These are phyloP conservation scores for Cryptosporidium bovis DNA, from an alignment of 169 alveolate genomes.

Conservation along the genomic window DNA sequence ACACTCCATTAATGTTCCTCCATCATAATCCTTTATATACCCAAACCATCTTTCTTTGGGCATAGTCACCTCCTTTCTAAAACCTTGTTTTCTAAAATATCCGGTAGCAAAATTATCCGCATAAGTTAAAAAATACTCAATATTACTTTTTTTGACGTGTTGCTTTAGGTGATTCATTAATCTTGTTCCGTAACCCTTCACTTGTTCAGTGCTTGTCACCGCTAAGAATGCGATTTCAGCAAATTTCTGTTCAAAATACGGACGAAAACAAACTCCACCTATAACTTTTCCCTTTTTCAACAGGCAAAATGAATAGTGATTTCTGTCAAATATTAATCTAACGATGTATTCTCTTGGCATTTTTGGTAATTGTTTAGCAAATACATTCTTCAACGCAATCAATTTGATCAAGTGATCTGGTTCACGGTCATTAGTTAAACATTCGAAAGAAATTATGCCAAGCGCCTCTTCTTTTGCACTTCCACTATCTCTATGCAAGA, in stretches of 20 bases:
- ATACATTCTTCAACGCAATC: slow-evolving; percentile 93
- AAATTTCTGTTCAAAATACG: slow-evolving; percentile 91
- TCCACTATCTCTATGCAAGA: slow-evolving; percentile 91
- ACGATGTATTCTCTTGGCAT: slow-evolving; percentile 99
- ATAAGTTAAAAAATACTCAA: slow-evolving; percentile 95
- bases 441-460: slow-evolving; percentile 90
- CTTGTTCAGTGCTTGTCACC: slow-evolving; percentile 96
- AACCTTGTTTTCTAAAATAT: slow-evolving; percentile 97
- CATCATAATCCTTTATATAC: slow-evolving; percentile 98
- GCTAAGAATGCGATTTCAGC: slow-evolving; percentile 99
- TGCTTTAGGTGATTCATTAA: slow-evolving; percentile 97
- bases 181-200: slow-evolving; percentile 98
- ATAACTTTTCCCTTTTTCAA: slow-evolving; percentile 91
- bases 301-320: slow-evolving; percentile 95
- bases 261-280: slow-evolving; percentile 97
- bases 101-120: slow-evolving; percentile 98
- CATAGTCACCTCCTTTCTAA: slow-evolving; percentile 93
- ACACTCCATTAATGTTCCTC: slow-evolving; percentile 99
- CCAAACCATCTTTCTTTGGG: slow-evolving; percentile 97
- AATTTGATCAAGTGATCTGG: slow-evolving; percentile 89
- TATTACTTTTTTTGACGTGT: slow-evolving; percentile 91
- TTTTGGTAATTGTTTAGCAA: slow-evolving; percentile 96
- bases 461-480: slow-evolving; percentile 91
- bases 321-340: slow-evolving; percentile 95
- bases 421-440: slow-evolving; percentile 91